Conservation (phyloP, 345 rosid species). For the Combretum micranthum region DNA sequence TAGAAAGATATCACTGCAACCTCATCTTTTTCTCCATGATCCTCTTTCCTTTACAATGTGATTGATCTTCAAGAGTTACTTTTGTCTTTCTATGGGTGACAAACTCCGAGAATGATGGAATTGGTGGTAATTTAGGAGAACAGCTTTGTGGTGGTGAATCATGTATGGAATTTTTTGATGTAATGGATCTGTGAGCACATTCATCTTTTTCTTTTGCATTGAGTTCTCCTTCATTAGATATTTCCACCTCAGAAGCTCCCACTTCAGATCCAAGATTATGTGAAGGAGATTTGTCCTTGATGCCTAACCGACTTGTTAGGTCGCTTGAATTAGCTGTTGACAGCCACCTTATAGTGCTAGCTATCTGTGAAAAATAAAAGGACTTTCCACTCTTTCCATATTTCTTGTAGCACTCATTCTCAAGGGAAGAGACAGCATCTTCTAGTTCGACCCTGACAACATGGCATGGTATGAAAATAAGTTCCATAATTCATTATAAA, state of each 20-base stretch:
- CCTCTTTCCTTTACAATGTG: slow-evolving; percentile 20
- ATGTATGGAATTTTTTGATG: slow-evolving; percentile 14
- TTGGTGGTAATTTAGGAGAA: slow-evolving; percentile 32
- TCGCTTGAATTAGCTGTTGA: slow-evolving; percentile 38
- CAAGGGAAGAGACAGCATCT: slow-evolving; percentile 49
- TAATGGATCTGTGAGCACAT: slow-evolving; percentile 3
- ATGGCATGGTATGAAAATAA: neutral
- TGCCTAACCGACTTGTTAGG: slow-evolving; percentile 27
- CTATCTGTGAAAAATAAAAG: slow-evolving; percentile 77
- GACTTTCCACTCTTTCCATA: slow-evolving; percentile 85
- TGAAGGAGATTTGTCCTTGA: slow-evolving; percentile 11
- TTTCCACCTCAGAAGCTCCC: slow-evolving; percentile 15
- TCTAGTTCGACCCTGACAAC: slow-evolving; percentile 49
- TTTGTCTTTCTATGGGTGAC: slow-evolving; percentile 37
- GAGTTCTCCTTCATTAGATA: slow-evolving; percentile 7
- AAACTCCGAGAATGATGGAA: slow-evolving; percentile 80
- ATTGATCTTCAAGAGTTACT: slow-evolving; percentile 19
- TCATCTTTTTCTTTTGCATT: slow-evolving; percentile 9
- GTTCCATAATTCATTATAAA: neutral
- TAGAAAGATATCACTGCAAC: slow-evolving; percentile 21
- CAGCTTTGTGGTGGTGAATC: neutral
- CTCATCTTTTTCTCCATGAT: slow-evolving; percentile 47
- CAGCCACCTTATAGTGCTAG: slow-evolving; percentile 77
- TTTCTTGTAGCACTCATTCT: slow-evolving; percentile 68
- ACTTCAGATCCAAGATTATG: slow-evolving; percentile 10